Evolutionary conservation across 2,329 filamentous ascomycete species (phyloP), one percentile per base, ranked within the genome.

Genomic region (Rhinocladiella mackenziei): DNA sequence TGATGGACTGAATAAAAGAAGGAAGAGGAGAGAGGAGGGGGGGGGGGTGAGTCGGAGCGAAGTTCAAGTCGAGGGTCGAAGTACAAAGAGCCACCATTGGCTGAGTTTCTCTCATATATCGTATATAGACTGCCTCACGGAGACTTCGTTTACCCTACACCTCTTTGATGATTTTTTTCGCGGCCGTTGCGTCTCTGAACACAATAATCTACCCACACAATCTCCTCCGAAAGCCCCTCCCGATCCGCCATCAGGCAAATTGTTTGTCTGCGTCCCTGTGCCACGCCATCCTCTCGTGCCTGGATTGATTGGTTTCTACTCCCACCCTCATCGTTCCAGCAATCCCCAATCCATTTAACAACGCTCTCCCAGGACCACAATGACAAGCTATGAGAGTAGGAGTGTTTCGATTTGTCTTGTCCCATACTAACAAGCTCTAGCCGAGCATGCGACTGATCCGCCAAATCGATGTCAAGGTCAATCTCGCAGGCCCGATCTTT

Each of bases 401-500:
- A 20, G 7, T 20, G 14, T 13, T 39, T 17, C 17, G 15, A 15
- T 15, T 7, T 19, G 22, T 23, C 18, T 39, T 23, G 8, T 22
- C 7, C n/a, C 9, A 26, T 35, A 28, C 22, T 50, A 35, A 50
- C 41, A 19, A 18, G 17, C 9, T 41, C 11, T 39, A 58, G 56
- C 50, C 37, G 56, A 58, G 46, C 56, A 58, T 45, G 54, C 53
- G 4, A 42, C 36, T 22, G 53, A 57, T 47, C 37, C 43, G 13
- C 44, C 51, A 22, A 38, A 40, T n/a, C 44, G 37, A 32, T 15
- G 30, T 6, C 34, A 46, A 17, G 32, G 39, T 28, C 63, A 64
- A 23, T 65, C 66, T 41, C 77, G 77, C 51, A 75, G 78, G 39
- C 80, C 80, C 19, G 80, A 83, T 60, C 73, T 83, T 29, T 78